phyloP scores from a whole-genome alignment of 306 rosid genomes.

The Echinosophora koreensis region DNA sequence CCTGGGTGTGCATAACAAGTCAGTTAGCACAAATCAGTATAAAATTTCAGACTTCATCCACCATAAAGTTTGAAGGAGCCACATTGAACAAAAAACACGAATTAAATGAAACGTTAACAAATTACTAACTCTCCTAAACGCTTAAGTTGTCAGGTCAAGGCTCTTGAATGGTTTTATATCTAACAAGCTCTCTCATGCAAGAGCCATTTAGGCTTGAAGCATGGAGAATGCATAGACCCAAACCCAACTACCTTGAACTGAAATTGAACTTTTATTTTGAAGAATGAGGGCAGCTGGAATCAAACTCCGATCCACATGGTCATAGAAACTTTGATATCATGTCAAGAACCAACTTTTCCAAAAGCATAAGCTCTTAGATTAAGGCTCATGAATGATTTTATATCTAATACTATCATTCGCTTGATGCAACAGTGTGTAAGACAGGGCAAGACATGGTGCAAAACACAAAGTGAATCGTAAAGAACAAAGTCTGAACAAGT shows the following conservation, averaged over 20 bases:
- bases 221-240: neutral
- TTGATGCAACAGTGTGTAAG: slow-evolving; percentile 17
- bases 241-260: neutral
- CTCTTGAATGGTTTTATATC: neutral
- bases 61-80: slow-evolving; percentile 1
- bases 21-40: slow-evolving; percentile 15
- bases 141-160: neutral
- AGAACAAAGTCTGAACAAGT: slow-evolving; percentile 18
- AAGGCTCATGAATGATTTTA: neutral
- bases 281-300: neutral
- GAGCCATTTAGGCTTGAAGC: neutral
- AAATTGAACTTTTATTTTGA: neutral
- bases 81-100: neutral
- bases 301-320: neutral
- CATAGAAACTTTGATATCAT: neutral
- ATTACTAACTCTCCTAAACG: neutral
- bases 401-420: neutral
- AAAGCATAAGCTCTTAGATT: neutral
- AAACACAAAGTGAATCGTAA: slow-evolving; percentile 19
- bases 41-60: slow-evolving; percentile 8
- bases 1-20: slow-evolving; percentile 53
- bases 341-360: neutral
- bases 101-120: slow-evolving; percentile 4
- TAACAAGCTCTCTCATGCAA: neutral
- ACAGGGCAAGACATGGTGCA: slow-evolving; percentile 1